These are phyloP conservation scores for Marchantia paleacea DNA, from an alignment of 225 moss, liverwort and hornwort genomes.

Conservation along the genomic window DNA sequence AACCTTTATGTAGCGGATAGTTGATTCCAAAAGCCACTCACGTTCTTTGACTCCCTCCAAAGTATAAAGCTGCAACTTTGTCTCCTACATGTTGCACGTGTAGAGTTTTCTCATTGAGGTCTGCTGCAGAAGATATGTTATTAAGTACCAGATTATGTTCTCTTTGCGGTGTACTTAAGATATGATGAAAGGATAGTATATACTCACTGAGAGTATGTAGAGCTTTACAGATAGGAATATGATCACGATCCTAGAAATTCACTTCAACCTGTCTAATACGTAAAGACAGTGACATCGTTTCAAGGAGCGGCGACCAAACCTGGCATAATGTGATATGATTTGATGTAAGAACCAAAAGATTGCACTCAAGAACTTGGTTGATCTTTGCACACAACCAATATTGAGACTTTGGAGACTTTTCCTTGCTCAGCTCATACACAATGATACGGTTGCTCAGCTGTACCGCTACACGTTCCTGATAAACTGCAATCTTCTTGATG, in stretches of 20 bases:
- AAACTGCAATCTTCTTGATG: conserved; percentile 91
- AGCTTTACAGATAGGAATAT: not conserved
- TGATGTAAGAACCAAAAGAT: conserved; percentile 89
- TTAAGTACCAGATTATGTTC: conserved; percentile 30
- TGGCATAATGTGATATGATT: conserved; percentile 90
- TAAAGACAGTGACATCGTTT: not conserved
- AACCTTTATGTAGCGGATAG: conserved; percentile 93
- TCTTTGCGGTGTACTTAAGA: not conserved
- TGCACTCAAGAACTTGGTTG: conserved; percentile 77
- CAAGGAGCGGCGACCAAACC: conserved; percentile 38
- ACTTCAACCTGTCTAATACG: not conserved
- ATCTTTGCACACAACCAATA: conserved; percentile 64
- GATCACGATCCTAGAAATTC: not conserved
- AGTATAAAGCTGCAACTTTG: conserved; percentile 75
- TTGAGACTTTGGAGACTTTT: conserved; percentile 43
- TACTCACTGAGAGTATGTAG: not conserved
- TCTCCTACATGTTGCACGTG: conserved; percentile 68
- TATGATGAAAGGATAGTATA: not conserved
- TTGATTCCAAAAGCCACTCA: conserved; percentile 89
- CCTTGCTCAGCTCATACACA: conserved; percentile 76
- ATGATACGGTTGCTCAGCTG: conserved; percentile 76
- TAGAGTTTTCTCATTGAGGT: conserved; percentile 43
- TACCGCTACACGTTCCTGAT: conserved; percentile 80
- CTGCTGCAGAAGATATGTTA: conserved; percentile 39
- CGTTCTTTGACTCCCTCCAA: conserved; percentile 73